A percentile compares a stretch with the other conserved stretches of the same genome.
phyloP scores from a whole-genome alignment of 768 basidiomycete species.

The Brasilioporus rufonigricans region DNA sequence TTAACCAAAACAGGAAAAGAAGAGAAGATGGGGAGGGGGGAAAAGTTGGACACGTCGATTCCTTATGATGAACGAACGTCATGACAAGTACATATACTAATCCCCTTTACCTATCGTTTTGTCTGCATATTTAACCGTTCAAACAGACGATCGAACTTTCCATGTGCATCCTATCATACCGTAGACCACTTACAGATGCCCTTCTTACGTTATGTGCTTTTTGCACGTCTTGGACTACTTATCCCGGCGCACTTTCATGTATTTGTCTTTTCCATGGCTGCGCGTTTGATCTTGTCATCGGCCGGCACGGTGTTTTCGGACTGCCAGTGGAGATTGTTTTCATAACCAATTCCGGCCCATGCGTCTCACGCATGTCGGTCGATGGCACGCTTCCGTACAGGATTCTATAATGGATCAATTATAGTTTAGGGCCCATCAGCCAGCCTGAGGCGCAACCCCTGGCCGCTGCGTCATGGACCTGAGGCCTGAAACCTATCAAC shows the following conservation, averaged over 20 bases:
- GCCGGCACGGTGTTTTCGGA: neutral
- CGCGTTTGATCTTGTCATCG: neutral
- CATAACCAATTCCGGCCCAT: neutral
- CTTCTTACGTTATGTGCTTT: neutral
- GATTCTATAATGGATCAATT: neutral
- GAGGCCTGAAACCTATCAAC: neutral
- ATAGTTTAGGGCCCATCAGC: neutral
- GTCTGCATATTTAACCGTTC: neutral
- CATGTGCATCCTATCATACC: neutral
- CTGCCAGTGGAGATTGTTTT: neutral
- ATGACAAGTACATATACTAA: slow-evolving; percentile 2
- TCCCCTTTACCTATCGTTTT: neutral
- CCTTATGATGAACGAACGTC: slow-evolving; percentile 6
- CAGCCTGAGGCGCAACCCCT: neutral
- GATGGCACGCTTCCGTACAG: neutral
- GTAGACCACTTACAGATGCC: neutral
- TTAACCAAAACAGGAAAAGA: neutral
- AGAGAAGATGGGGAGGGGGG: neutral
- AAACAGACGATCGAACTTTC: neutral
- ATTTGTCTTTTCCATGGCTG: neutral
- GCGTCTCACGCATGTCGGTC: neutral
- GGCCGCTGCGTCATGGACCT: neutral
- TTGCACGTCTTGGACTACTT: neutral
- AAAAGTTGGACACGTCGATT: neutral
- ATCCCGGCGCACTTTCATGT: neutral